Conservation (phyloP, 257 asterid genomes). For the Primulina tabacum region DNA sequence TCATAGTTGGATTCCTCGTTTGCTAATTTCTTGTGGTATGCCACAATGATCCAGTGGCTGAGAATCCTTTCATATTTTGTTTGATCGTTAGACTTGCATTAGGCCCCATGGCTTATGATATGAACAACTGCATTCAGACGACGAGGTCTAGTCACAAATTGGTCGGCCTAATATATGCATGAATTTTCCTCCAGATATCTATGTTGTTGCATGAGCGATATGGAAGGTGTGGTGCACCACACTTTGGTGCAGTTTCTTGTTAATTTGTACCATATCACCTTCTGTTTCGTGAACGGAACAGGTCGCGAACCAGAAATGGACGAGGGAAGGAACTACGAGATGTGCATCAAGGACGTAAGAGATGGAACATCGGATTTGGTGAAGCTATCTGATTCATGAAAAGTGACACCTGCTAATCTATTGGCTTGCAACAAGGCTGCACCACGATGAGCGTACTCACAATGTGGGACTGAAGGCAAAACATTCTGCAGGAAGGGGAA, state of each 20-base stretch:
- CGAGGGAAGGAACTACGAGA: conserved; percentile 92
- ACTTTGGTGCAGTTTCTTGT: not conserved
- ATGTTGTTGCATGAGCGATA: no score
- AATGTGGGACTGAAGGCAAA: conserved; percentile 91
- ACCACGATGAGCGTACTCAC: conserved; percentile 97
- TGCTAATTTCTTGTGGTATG: not conserved
- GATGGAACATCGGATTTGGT: conserved; percentile 99
- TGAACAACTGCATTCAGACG: no score
- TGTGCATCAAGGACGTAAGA: conserved; percentile 91
- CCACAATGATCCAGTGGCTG: not conserved
- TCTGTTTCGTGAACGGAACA: conserved; percentile 36
- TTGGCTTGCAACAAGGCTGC: conserved; percentile 86
- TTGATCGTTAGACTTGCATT: no score
- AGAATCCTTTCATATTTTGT: not conserved
- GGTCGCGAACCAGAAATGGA: conserved; percentile 98
- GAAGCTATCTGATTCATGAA: conserved; percentile 75
- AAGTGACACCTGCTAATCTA: conserved; percentile 69
- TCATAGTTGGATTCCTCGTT: not conserved
- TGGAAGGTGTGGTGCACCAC: not conserved
- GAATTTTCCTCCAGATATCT: no score
- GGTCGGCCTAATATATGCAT: not conserved
- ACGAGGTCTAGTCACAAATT: no score
- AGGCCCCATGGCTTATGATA: no score
- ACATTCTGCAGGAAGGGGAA: conserved; percentile 97
- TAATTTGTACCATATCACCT: conserved; percentile 14